phyloP scores from a whole-genome alignment of 352 stramenopile species.

The Globisporangium nodosum region DNA sequence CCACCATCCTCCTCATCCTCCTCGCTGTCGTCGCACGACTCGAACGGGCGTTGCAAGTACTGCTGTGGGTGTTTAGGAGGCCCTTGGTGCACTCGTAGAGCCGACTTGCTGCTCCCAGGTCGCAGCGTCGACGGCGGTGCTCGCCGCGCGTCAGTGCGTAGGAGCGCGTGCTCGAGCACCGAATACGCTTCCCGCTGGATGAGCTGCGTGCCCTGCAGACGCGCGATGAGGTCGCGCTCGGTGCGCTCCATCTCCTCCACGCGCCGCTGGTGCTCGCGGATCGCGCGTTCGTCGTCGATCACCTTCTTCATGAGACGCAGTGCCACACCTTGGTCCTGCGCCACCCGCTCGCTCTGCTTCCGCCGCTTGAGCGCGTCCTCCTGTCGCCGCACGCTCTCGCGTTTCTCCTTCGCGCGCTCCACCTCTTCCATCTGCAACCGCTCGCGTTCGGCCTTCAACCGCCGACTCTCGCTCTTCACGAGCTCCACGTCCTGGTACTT shows the following conservation, averaged over 20 bases:
- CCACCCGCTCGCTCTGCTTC: slow-evolving; percentile 29
- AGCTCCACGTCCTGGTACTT: slow-evolving; percentile 75
- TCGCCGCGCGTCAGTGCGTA: slow-evolving; percentile 26
- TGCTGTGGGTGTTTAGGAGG: neutral
- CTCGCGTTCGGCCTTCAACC: slow-evolving; percentile 57
- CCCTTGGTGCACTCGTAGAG: neutral
- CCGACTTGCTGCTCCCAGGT: neutral
- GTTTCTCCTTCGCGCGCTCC: slow-evolving; percentile 46
- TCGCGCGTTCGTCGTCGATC: slow-evolving; percentile 51
- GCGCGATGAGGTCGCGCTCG: slow-evolving; percentile 55
- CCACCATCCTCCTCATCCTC: neutral
- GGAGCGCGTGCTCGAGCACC: slow-evolving; percentile 59
- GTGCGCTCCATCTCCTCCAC: slow-evolving; percentile 66
- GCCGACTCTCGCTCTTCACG: slow-evolving; percentile 62
- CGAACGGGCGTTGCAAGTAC: neutral
- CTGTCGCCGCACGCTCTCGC: slow-evolving; percentile 41
- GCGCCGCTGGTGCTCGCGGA: slow-evolving; percentile 43
- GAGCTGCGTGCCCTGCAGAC: slow-evolving; percentile 63
- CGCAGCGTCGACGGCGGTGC: neutral
- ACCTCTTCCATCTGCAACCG: slow-evolving; percentile 47
- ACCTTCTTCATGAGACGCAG: slow-evolving; percentile 60
- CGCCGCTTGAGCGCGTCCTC: slow-evolving; percentile 58
- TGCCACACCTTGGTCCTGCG: slow-evolving; percentile 42
- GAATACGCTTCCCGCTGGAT: slow-evolving; percentile 71
- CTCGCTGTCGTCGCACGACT: neutral